Evolutionary conservation across 2,329 filamentous ascomycete genomes (phyloP).

Genomic region (Aspergillus pseudoglaucus): DNA sequence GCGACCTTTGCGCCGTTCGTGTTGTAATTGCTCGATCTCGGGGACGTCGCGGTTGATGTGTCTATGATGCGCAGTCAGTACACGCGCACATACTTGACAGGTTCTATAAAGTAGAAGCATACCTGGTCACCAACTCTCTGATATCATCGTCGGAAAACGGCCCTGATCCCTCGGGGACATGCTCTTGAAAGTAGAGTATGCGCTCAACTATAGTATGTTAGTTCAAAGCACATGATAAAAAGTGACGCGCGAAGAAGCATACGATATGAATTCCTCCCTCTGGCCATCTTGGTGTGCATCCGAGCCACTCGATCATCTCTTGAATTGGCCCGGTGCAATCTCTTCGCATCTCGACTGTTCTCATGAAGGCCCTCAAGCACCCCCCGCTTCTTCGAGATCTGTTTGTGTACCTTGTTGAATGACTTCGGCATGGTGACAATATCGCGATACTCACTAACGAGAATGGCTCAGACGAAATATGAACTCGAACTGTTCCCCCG

Average conservation of each 20-base stretch:
- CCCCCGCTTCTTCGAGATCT: conserved; percentile 80
- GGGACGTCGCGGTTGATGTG: conserved; percentile 32
- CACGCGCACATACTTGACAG: no score
- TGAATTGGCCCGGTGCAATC: conserved; percentile 69
- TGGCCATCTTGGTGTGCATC: conserved; percentile 62
- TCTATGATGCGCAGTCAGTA: conserved; percentile 12
- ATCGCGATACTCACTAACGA: neutral
- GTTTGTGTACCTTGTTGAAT: conserved; percentile 77
- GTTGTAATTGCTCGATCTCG: conserved; percentile 41
- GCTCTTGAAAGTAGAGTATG: conserved; percentile 65
- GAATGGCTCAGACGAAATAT: neutral
- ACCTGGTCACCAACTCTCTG: conserved; percentile 48
- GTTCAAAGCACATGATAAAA: neutral
- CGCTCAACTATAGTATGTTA: conserved; percentile 51
- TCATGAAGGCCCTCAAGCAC: conserved; percentile 72
- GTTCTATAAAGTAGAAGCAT: no score
- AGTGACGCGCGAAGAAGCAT: conserved; percentile 23
- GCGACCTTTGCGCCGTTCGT: conserved; percentile 68
- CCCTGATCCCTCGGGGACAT: conserved; percentile 35
- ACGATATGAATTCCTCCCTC: conserved; percentile 70
- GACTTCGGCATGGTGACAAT: conserved; percentile 61
- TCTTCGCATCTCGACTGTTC: conserved; percentile 78
- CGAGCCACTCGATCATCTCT: conserved; percentile 78
- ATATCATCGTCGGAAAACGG: conserved; percentile 33
- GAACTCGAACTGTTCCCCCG: neutral